Evolutionary conservation across 148 eudicot species (phyloP).

Genomic region (Amaranthus hypochondriacus): DNA sequence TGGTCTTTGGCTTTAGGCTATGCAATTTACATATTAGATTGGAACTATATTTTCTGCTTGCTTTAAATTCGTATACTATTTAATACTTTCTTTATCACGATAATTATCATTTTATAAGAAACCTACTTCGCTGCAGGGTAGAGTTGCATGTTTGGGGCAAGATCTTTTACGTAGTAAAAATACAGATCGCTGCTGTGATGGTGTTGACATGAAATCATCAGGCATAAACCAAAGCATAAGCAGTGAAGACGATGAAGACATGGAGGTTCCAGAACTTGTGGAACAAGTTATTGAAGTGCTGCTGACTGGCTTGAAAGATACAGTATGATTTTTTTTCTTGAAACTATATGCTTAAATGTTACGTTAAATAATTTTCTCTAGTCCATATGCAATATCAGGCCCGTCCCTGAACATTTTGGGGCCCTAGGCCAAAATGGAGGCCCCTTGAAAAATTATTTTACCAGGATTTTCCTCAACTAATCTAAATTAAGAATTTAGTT

Average conservation of each 20-base stretch:
- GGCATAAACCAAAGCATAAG: conserved; percentile 28
- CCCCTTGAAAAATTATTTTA: too few species aligned
- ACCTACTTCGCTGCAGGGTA: conserved; percentile 43
- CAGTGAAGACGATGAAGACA: conserved; percentile 64
- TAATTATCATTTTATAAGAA: neutral
- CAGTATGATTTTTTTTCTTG: conserved; percentile 52
- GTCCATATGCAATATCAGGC: too few species aligned
- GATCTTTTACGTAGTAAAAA: conserved; percentile 35
- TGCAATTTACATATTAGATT: neutral
- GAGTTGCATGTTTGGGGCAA: conserved; percentile 48
- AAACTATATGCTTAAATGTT: too few species aligned
- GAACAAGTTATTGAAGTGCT: conserved; percentile 89
- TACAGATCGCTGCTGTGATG: conserved; percentile 24
- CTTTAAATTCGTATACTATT: conserved; percentile 6
- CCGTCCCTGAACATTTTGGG: too few species aligned
- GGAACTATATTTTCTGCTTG: neutral
- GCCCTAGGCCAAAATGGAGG: too few species aligned
- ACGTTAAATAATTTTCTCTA: too few species aligned
- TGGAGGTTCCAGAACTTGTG: conserved; percentile 88
- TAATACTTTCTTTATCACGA: neutral
- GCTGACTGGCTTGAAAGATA: conserved; percentile 80
- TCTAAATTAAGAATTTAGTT: too few species aligned
- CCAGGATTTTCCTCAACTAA: too few species aligned
- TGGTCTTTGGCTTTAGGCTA: neutral
- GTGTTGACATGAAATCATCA: conserved; percentile 22